A percentile compares a stretch with the other conserved stretches of the same genome.
These are phyloP conservation scores for Suhomyces faveliae DNA, from an alignment of 805 yeast genomes.

Conservation along the genomic window DNA sequence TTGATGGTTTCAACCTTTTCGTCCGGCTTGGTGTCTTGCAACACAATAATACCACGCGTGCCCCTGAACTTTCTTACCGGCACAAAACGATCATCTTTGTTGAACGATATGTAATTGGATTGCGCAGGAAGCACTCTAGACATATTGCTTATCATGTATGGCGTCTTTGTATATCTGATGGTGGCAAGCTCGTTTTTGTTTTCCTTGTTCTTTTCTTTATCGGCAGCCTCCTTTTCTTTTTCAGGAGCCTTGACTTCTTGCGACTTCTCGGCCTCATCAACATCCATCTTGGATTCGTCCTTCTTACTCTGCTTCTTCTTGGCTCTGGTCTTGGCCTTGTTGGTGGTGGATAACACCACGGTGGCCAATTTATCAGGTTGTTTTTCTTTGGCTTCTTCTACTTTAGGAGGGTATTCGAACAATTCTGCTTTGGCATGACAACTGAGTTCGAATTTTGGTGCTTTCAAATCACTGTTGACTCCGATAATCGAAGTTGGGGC, in stretches of 20 bases:
- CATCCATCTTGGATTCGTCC: slow-evolving; percentile 41
- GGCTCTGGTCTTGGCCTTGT: slow-evolving; percentile 90
- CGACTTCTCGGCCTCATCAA: slow-evolving; percentile 28
- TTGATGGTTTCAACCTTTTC: slow-evolving; percentile 67
- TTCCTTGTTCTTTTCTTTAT: slow-evolving; percentile 26
- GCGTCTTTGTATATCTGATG: slow-evolving; percentile 57
- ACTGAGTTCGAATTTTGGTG: slow-evolving; percentile 78
- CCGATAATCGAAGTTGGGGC: slow-evolving; percentile 91
- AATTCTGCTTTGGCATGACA: slow-evolving; percentile 78
- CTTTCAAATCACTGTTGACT: slow-evolving; percentile 72
- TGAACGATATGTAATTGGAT: slow-evolving; percentile 75
- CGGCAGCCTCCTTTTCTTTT: slow-evolving; percentile 15
- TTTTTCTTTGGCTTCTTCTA: slow-evolving; percentile 73
- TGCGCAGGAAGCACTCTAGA: slow-evolving; percentile 90
- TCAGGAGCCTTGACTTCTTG: too few relatives aligned
- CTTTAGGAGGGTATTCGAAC: slow-evolving; percentile 88
- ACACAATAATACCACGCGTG: slow-evolving; percentile 67
- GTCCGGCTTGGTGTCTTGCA: slow-evolving; percentile 60
- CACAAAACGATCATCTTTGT: slow-evolving; percentile 63
- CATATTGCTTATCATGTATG: slow-evolving; percentile 73
- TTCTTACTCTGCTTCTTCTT: slow-evolving; percentile 56
- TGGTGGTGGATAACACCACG: slow-evolving; percentile 92
- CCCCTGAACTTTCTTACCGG: slow-evolving; percentile 80
- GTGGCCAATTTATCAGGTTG: slow-evolving; percentile 87
- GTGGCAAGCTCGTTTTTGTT: slow-evolving; percentile 34